A percentile compares a stretch with the other conserved stretches of the same genome.
Evolutionary conservation across 805 yeast genomes (phyloP).

Genomic region (Tetrapisispora pingtungensis): DNA sequence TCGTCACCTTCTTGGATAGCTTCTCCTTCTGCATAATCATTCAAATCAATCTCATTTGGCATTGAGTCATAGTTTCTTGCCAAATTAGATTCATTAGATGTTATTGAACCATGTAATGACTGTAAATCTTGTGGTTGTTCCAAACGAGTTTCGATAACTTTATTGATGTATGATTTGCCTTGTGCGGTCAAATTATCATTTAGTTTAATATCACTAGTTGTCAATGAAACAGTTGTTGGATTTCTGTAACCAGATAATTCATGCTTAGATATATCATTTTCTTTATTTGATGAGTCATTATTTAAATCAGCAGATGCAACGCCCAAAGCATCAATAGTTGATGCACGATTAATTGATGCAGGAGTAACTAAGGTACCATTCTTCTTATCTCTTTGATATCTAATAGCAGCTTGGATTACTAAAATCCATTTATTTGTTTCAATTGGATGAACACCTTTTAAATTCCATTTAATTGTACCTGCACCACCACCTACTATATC

Average conservation of each 20-base stretch:
- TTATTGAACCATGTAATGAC: not conserved
- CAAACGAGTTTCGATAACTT: conserved; percentile 20
- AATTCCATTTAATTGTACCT: conserved; percentile 69
- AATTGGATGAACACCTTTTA: conserved; percentile 88
- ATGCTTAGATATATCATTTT: not conserved
- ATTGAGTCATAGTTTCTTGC: conserved; percentile 20
- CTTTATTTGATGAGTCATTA: not conserved
- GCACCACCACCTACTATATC: conserved; percentile 67
- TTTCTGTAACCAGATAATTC: not conserved
- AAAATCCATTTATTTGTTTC: conserved; percentile 98
- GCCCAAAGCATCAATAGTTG: not conserved
- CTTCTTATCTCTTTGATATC: conserved; percentile 60
- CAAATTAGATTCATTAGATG: not conserved
- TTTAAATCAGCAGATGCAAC: not conserved
- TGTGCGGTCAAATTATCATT: conserved; percentile 25
- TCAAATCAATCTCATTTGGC: conserved; percentile 24
- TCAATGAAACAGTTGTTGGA: conserved; percentile 12
- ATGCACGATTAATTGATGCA: conserved; percentile 3
- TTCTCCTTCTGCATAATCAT: conserved; percentile 32
- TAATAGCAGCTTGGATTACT: conserved; percentile 88
- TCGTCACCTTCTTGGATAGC: conserved; percentile 32
- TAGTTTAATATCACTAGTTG: conserved; percentile 20
- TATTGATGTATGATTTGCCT: conserved; percentile 25
- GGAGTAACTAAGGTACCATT: conserved; percentile 11
- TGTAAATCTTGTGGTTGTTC: not conserved